Evolutionary conservation across 2,329 filamentous ascomycete species (phyloP).

Genomic region (Ceratocystis ficicola): DNA sequence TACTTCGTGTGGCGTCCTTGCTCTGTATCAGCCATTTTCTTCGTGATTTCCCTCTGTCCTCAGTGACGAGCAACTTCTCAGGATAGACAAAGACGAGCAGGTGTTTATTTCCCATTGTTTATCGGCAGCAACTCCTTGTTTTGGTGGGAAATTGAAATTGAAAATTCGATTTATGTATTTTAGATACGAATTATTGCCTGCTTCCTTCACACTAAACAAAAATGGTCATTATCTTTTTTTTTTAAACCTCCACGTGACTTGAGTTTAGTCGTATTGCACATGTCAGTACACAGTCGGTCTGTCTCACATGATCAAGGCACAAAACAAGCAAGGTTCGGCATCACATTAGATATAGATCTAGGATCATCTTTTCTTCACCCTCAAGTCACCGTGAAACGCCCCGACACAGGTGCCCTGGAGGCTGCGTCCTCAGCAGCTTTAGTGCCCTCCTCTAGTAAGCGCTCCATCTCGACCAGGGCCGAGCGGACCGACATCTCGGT

Average conservation of each 20-base stretch:
- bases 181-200: too few relatives aligned
- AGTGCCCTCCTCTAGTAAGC: constrained; percentile 79
- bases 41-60: not conserved
- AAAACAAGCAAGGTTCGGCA: not conserved
- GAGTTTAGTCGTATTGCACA: not conserved
- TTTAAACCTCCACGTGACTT: not conserved
- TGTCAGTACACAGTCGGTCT: too few relatives aligned
- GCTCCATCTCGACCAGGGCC: constrained; percentile 80
- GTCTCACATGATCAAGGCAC: not conserved
- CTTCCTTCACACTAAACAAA: too few relatives aligned
- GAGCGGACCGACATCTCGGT: constrained; percentile 85
- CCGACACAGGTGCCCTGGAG: constrained; percentile 61
- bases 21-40: not conserved
- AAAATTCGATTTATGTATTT: constrained; percentile 4
- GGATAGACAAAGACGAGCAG: not conserved
- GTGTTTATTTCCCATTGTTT: too few relatives aligned
- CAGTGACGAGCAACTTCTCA: not conserved
- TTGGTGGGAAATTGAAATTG: too few relatives aligned
- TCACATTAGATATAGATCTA: constrained; percentile 1
- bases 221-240: not conserved
- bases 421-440: constrained; percentile 82
- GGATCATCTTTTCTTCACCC: not conserved
- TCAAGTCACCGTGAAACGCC: constrained; percentile 76
- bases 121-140: too few relatives aligned
- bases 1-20: not conserved